These are phyloP conservation scores for Beta macrorhiza DNA, from an alignment of 179 eudicot genomes.

Conservation along the genomic window DNA sequence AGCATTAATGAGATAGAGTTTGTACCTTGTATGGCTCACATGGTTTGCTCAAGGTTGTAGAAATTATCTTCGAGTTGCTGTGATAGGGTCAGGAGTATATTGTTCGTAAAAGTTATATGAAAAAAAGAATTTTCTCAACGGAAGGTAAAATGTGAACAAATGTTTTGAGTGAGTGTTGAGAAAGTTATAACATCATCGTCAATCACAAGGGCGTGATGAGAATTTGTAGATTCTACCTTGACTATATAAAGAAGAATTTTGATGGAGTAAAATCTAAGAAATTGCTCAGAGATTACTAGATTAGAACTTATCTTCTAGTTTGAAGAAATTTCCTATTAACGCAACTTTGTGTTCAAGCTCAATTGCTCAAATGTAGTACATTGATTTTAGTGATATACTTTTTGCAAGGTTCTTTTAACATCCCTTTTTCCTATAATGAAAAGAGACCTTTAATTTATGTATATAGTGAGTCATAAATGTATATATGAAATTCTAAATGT, in stretches of 20 bases:
- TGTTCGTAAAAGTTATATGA: neutral
- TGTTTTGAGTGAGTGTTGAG: neutral
- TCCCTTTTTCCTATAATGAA: no score
- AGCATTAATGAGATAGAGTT: conserved; percentile 28
- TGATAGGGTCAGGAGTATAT: conserved; percentile 1
- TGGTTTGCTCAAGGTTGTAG: conserved; percentile 19
- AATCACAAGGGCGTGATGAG: neutral
- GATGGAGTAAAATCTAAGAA: neutral
- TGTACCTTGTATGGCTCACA: conserved; percentile 13
- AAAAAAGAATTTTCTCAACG: neutral
- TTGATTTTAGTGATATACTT: neutral
- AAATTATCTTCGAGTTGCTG: conserved; percentile 22
- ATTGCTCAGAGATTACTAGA: neutral
- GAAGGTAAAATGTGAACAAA: neutral
- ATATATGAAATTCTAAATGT: no score
- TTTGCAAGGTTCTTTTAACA: neutral
- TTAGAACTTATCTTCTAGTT: no score
- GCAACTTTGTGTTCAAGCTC: neutral
- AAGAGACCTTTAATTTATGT: no score
- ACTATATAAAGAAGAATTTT: neutral
- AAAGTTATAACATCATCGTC: neutral
- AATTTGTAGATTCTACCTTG: conserved; percentile 8
- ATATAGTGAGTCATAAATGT: no score
- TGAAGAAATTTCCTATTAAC: neutral
- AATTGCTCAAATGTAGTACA: neutral